Evolutionary conservation across 805 yeast species (phyloP).

Genomic region (Wickerhamomyces hampshirensis): DNA sequence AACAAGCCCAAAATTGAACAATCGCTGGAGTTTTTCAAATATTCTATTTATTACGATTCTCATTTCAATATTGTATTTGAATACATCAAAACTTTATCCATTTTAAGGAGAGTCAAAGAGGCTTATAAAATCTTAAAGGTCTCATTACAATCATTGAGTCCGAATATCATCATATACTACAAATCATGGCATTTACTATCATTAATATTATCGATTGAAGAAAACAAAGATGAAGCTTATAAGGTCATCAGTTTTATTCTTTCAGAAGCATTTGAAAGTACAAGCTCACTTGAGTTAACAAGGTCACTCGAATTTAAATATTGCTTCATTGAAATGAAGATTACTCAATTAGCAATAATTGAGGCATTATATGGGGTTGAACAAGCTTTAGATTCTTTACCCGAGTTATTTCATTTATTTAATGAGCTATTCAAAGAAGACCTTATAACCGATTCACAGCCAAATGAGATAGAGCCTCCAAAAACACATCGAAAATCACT

Average conservation of each 20-base stretch:
- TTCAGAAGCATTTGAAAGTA: conserved; percentile 35
- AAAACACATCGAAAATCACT: conserved; percentile 12
- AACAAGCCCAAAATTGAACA: not conserved
- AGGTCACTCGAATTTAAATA: conserved; percentile 7
- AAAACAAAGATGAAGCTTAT: conserved; percentile 50
- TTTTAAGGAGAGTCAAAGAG: conserved; percentile 35
- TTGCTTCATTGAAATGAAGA: conserved; percentile 57
- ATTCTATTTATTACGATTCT: conserved; percentile 15
- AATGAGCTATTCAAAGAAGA: conserved; percentile 41
- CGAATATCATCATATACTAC: conserved; percentile 39
- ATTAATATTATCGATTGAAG: conserved; percentile 57
- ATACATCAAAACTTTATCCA: conserved; percentile 46
- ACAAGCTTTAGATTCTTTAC: conserved; percentile 57
- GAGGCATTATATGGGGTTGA: conserved; percentile 56
- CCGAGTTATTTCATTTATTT: conserved; percentile 59
- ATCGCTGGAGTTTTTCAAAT: conserved; percentile 8
- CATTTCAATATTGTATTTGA: conserved; percentile 25
- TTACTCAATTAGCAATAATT: conserved; percentile 68
- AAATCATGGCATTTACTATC: conserved; percentile 65
- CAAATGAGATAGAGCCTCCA: not conserved
- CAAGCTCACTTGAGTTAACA: conserved; percentile 4
- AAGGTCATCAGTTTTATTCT: conserved; percentile 51
- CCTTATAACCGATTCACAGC: conserved; percentile 6
- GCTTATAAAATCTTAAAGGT: conserved; percentile 44
- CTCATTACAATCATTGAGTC: conserved; percentile 29